Conservation (phyloP, 2,329 filamentous ascomycete genomes). For the Trichoderma semiorbis region DNA sequence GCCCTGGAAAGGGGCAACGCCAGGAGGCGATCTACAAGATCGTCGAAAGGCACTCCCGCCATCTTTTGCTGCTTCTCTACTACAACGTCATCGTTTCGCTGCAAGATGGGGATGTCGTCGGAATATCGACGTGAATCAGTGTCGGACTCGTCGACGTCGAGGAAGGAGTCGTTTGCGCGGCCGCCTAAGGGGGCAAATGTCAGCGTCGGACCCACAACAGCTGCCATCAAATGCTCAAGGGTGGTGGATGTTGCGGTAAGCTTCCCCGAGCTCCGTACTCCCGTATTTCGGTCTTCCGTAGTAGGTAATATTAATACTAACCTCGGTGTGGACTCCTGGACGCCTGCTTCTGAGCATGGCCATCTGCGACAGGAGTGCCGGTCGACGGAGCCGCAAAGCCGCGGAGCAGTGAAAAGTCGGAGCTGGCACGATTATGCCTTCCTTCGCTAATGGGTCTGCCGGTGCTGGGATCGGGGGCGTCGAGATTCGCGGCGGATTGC, state of each 20-base stretch:
- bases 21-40: slow-evolving; percentile 83
- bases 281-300: background rate
- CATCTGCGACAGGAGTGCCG: slow-evolving; percentile 43
- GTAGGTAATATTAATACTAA: slow-evolving; percentile 19
- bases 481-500: slow-evolving; percentile 59
- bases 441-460: slow-evolving; percentile 57
- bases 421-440: slow-evolving; percentile 68
- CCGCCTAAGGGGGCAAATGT: slow-evolving; percentile 49
- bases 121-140: slow-evolving; percentile 63
- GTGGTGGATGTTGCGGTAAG: slow-evolving; percentile 4
- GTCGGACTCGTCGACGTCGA: slow-evolving; percentile 69
- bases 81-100: slow-evolving; percentile 62
- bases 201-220: slow-evolving; percentile 29
- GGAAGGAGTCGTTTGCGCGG: slow-evolving; percentile 53
- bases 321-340: slow-evolving; percentile 34
- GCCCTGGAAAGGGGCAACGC: slow-evolving; percentile 76
- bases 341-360: slow-evolving; percentile 27
- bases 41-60: slow-evolving; percentile 58
- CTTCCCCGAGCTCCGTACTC: background rate
- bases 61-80: slow-evolving; percentile 49
- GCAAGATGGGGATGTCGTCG: slow-evolving; percentile 64
- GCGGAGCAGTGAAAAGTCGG: slow-evolving; percentile 61
- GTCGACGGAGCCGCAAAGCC: slow-evolving; percentile 50
- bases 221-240: slow-evolving; percentile 9
- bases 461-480: slow-evolving; percentile 49